phyloP scores from a whole-genome alignment of 2,329 filamentous ascomycete genomes.

The Microascus cirrosus region DNA sequence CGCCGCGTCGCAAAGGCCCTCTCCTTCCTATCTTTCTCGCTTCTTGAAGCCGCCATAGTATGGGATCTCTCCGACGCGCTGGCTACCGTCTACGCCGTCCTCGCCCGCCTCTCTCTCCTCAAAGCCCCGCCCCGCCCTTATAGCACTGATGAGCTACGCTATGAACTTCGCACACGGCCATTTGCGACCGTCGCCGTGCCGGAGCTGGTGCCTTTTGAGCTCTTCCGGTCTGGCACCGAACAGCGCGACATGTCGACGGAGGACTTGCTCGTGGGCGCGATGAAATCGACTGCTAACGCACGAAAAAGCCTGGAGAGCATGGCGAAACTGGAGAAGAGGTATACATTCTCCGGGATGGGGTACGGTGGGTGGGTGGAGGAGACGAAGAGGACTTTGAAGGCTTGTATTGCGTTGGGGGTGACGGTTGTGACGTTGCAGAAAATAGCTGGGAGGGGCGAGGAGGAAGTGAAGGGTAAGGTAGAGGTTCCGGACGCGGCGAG shows the following conservation, averaged over 20 bases:
- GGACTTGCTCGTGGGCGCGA: constrained; percentile 32
- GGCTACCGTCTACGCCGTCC: constrained; percentile 52
- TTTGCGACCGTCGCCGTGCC: constrained; percentile 61
- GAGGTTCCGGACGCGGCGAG: constrained; percentile 41
- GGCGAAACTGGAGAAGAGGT: constrained; percentile 35
- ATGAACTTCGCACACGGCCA: constrained; percentile 79
- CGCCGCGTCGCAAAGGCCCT: constrained; percentile 21
- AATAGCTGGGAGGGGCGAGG: constrained; percentile 22
- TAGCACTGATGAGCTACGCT: constrained; percentile 55
- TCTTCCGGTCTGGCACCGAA: constrained; percentile 36
- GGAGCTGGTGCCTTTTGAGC: constrained; percentile 51
- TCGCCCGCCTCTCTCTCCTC: constrained; percentile 48
- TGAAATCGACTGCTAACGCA: constrained; percentile 32
- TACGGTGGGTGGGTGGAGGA: constrained; percentile 52
- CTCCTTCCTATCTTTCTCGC: constrained; percentile 45
- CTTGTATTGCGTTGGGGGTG: constrained; percentile 61
- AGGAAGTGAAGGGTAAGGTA: constrained; percentile 28
- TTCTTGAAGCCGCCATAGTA: constrained; percentile 54
- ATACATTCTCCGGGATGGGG: constrained; percentile 43
- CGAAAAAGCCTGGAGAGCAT: constrained; percentile 47
- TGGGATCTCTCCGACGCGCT: constrained; percentile 44
- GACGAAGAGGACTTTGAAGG: constrained; percentile 50
- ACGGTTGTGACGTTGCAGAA: constrained; percentile 50
- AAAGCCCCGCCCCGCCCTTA: constrained; percentile 47
- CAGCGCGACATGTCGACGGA: constrained; percentile 25